phyloP scores from a whole-genome alignment of 2,329 filamentous ascomycete genomes.

The Xylariaceae sp. region DNA sequence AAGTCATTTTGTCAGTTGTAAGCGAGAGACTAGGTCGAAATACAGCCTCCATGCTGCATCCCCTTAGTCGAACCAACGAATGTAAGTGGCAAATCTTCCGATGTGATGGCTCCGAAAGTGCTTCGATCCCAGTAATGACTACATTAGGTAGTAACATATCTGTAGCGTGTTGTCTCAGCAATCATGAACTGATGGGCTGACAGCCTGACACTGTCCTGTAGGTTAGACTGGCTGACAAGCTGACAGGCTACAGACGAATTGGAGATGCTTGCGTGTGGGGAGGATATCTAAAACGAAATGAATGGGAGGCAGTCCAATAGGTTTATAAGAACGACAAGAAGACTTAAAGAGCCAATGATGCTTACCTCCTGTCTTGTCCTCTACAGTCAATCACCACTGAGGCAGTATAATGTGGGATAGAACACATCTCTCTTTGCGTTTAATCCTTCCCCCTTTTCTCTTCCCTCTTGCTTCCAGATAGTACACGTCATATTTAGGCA shows the following conservation, averaged over 20 bases:
- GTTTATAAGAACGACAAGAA: neutral
- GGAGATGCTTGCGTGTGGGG: neutral
- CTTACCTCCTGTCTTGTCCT: neutral
- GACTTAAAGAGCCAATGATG: neutral
- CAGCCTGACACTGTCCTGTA: too few species aligned
- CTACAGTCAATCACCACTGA: neutral
- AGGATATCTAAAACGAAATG: neutral
- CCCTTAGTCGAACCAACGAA: too few species aligned
- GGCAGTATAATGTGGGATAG: neutral
- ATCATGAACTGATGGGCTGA: conserved; percentile 9
- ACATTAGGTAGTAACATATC: conserved; percentile 11
- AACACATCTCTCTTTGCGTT: too few species aligned
- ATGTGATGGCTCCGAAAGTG: conserved; percentile 9
- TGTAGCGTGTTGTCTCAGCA: conserved; percentile 6
- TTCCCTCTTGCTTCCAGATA: too few species aligned
- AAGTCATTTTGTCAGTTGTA: conserved; percentile 20
- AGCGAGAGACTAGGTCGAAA: too few species aligned
- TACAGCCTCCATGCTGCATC: too few species aligned
- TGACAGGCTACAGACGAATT: neutral
- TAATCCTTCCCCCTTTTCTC: too few species aligned
- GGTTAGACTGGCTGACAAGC: too few species aligned
- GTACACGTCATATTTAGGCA: too few species aligned
- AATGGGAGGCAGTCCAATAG: neutral
- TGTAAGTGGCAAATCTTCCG: conserved; percentile 13
- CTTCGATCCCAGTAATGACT: conserved; percentile 3